A percentile compares a stretch with the other conserved stretches of the same genome.
Conservation (phyloP, 2,329 filamentous ascomycete genomes). For the Fusarium sp. region DNA sequence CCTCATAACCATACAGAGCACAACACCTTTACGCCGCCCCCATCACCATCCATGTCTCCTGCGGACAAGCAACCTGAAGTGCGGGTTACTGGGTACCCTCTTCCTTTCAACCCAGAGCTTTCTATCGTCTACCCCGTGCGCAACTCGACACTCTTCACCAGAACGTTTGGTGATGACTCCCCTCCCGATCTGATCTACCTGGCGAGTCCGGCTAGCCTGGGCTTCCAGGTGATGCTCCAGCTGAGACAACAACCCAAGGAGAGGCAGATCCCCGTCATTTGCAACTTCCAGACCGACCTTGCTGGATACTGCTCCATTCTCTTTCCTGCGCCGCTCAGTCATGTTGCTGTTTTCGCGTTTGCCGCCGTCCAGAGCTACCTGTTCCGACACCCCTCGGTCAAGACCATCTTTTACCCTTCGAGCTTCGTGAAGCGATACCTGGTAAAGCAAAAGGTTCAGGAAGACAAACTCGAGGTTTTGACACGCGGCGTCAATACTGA, state of each 20-base stretch:
- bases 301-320: constrained; percentile 77
- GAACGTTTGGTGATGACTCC: constrained; percentile 64
- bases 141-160: constrained; percentile 69
- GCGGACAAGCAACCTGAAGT: constrained; percentile 60
- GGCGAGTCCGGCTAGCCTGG: constrained; percentile 75
- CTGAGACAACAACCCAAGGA: constrained; percentile 68
- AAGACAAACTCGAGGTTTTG: constrained; percentile 69
- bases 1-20: constrained; percentile 67
- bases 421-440: constrained; percentile 72
- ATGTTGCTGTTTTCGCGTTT: constrained; percentile 71
- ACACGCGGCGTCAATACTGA: constrained; percentile 74
- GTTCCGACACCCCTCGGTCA: constrained; percentile 70
- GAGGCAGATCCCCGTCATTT: constrained; percentile 69
- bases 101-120: constrained; percentile 79
- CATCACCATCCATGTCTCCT: constrained; percentile 48
- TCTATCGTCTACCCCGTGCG: constrained; percentile 78
- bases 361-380: constrained; percentile 74
- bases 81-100: constrained; percentile 71
- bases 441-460: constrained; percentile 65
- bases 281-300: constrained; percentile 80
- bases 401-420: constrained; percentile 77
- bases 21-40: constrained; percentile 65
- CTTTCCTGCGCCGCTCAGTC: constrained; percentile 72
- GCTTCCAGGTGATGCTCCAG: constrained; percentile 79
- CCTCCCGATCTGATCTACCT: constrained; percentile 76